Conservation (phyloP, 306 rosid genomes). For the Cucurbita moschata region DNA sequence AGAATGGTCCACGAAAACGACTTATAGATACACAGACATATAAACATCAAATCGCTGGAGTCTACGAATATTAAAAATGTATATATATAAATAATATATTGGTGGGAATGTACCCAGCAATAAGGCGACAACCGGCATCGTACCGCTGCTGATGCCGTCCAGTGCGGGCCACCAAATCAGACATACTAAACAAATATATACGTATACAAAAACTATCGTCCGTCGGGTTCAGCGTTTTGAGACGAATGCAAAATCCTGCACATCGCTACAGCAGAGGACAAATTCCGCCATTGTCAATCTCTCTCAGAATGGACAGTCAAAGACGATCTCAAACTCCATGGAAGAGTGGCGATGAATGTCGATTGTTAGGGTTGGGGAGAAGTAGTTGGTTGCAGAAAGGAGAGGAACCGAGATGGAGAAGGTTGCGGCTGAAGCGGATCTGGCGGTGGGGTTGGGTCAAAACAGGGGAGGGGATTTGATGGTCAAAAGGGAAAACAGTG, state of each 20-base stretch:
- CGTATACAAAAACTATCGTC: neutral
- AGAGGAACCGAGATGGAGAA: conserved; percentile 2
- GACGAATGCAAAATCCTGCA: conserved; percentile 4
- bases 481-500: conserved; percentile 21
- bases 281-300: conserved; percentile 10
- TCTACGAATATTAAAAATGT: neutral
- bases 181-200: conserved; percentile 27
- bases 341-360: neutral
- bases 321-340: conserved; percentile 10
- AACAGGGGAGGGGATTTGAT: conserved; percentile 4
- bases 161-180: conserved; percentile 79
- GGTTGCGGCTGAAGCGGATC: conserved; percentile 30
- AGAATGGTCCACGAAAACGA: conserved; percentile 8
- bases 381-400: neutral
- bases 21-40: neutral
- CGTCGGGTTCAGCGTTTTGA: neutral
- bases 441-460: conserved; percentile 29
- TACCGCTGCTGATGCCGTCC: conserved; percentile 79
- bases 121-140: conserved; percentile 70
- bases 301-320: neutral
- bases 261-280: conserved; percentile 16
- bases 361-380: conserved; percentile 5
- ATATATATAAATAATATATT: neutral
- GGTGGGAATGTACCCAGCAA: conserved; percentile 49
- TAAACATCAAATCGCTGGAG: neutral